A percentile compares a stretch with the other conserved stretches of the same genome.
phyloP scores from a whole-genome alignment of 352 stramenopile species.

The Globisporangium nodosum region DNA sequence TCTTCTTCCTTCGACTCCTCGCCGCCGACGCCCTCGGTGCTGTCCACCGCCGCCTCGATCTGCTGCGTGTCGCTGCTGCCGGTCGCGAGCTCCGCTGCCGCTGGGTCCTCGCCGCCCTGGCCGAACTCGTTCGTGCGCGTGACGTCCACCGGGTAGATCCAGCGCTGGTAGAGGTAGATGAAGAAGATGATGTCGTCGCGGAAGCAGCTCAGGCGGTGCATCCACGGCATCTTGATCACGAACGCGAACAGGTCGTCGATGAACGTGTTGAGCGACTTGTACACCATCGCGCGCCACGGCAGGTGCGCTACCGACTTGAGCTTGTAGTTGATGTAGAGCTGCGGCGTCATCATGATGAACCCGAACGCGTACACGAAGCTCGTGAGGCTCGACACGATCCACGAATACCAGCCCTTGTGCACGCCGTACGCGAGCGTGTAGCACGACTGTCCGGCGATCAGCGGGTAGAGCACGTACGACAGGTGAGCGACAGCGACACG shows the following conservation, averaged over 20 bases:
- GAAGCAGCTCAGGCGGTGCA: slow-evolving; percentile 98
- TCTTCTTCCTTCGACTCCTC: slow-evolving; percentile 11
- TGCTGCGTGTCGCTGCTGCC: neutral
- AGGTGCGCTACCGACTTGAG: slow-evolving; percentile 95
- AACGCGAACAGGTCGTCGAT: slow-evolving; percentile 98
- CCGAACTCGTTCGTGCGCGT: slow-evolving; percentile 93
- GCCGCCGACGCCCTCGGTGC: slow-evolving; percentile 13
- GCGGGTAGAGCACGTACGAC: slow-evolving; percentile 79
- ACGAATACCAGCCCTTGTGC: slow-evolving; percentile 97
- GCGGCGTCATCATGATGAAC: slow-evolving; percentile 99
- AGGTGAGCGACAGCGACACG: slow-evolving; percentile 79
- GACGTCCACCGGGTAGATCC: slow-evolving; percentile 93
- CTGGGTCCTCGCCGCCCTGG: slow-evolving; percentile 47
- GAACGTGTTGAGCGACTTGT: slow-evolving; percentile 98
- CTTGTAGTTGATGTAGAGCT: slow-evolving; percentile 99
- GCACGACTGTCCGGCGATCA: slow-evolving; percentile 92
- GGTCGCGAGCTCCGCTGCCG: slow-evolving; percentile 9
- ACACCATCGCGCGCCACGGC: slow-evolving; percentile 97
- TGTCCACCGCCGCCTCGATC: slow-evolving; percentile 7
- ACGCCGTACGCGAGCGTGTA: slow-evolving; percentile 92
- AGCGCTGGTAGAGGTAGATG: slow-evolving; percentile 99
- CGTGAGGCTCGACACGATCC: slow-evolving; percentile 94
- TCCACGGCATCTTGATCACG: slow-evolving; percentile 97
- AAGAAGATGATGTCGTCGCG: slow-evolving; percentile 99
- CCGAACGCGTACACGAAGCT: slow-evolving; percentile 98